phyloP scores from a whole-genome alignment of 208 protist genomes.

The Trypanosoma grayi region DNA sequence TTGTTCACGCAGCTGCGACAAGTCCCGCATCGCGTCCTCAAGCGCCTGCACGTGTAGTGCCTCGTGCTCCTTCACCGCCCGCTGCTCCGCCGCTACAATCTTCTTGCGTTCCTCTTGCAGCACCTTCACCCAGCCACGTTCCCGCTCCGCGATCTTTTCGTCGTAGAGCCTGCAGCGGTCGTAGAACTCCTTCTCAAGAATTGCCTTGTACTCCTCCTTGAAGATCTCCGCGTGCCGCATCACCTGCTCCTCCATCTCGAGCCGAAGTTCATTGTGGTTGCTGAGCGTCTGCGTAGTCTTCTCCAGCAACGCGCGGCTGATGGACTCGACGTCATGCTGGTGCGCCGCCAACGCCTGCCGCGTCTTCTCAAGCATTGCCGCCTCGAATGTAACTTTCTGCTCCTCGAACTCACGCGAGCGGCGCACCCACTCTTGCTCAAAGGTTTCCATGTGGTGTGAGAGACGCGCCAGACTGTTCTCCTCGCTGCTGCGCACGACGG shows the following conservation, averaged over 20 bases:
- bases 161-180: constrained; percentile 34
- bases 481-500: constrained; percentile 28
- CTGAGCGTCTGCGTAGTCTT: constrained; percentile 27
- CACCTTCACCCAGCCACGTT: constrained; percentile 24
- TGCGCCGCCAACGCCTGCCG: constrained; percentile 23
- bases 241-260: constrained; percentile 30
- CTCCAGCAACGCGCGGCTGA: constrained; percentile 36
- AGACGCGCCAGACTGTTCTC: constrained; percentile 29
- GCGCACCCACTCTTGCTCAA: constrained; percentile 33
- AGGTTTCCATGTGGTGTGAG: constrained; percentile 32
- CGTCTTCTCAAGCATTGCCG: constrained; percentile 22
- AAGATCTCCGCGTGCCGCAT: constrained; percentile 31
- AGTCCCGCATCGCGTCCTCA: constrained; percentile 49
- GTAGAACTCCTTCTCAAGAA: constrained; percentile 34
- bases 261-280: constrained; percentile 15
- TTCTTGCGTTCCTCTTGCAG: constrained; percentile 48
- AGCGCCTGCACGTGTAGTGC: constrained; percentile 44
- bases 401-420: constrained; percentile 34
- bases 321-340: constrained; percentile 27
- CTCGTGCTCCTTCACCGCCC: constrained; percentile 39
- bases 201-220: constrained; percentile 35
- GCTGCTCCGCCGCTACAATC: constrained; percentile 46
- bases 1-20: constrained; percentile 40
- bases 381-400: constrained; percentile 30
- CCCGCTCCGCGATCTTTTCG: constrained; percentile 26